Conservation (phyloP, 129 eudicot genomes). For the Arctium minus region DNA sequence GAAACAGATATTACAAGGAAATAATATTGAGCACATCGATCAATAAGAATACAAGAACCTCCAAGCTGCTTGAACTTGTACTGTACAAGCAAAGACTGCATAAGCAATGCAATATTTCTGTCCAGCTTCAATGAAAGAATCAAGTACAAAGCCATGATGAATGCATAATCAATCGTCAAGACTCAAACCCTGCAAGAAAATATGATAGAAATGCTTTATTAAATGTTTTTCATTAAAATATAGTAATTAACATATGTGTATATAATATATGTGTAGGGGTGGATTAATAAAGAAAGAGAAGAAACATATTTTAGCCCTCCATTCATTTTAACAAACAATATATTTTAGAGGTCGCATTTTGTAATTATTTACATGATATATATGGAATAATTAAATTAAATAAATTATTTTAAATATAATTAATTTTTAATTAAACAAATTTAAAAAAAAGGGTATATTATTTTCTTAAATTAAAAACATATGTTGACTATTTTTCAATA, state of each 20-base stretch:
- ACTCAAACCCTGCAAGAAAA: slow-evolving; percentile 20
- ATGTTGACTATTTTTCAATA: too few species aligned
- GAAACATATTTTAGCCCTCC: too few species aligned
- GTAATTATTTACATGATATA: too few species aligned
- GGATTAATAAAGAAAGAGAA: too few species aligned
- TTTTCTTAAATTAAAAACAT: too few species aligned
- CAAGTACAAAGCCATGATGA: slow-evolving; percentile 9
- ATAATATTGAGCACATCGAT: not conserved
- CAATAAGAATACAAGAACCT: slow-evolving; percentile 13
- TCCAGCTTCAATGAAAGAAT: slow-evolving; percentile 27
- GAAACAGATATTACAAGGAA: not conserved
- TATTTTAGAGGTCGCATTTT: too few species aligned
- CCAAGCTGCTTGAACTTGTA: slow-evolving; percentile 22
- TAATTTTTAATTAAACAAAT: too few species aligned
- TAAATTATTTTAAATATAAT: too few species aligned
- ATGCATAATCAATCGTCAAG: not conserved
- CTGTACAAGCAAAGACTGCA: slow-evolving; percentile 24
- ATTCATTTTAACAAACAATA: too few species aligned
- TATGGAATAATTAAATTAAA: too few species aligned
- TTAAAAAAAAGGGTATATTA: too few species aligned
- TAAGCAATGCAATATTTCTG: not conserved
- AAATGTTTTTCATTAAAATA: not conserved
- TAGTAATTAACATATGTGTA: not conserved
- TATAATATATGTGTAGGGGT: not conserved
- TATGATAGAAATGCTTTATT: not conserved